A percentile compares a stretch with the other conserved stretches of the same genome.
Conservation (phyloP, 2,329 filamentous ascomycete genomes). For the Pseudogymnoascus sp. region DNA sequence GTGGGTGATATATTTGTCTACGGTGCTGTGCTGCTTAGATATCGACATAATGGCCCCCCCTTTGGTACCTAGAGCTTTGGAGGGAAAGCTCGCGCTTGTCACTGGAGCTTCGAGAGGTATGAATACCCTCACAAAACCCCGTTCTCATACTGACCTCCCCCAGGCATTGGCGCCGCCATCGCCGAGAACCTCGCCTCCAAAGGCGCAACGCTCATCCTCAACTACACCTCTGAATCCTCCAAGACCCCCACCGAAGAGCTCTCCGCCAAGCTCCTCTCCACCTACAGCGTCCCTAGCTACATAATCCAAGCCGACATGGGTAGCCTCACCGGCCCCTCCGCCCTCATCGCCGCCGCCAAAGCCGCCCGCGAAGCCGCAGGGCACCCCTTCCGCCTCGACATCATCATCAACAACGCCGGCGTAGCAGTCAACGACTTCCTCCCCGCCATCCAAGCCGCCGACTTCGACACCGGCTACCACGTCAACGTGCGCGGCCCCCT, state of each 20-base stretch:
- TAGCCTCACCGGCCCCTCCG: slow-evolving; percentile 48
- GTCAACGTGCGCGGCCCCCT: slow-evolving; percentile 79
- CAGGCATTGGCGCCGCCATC: slow-evolving; percentile 61
- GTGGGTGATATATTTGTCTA: background rate
- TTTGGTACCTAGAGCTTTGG: slow-evolving; percentile 31
- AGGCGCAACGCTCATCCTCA: slow-evolving; percentile 54
- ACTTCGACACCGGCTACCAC: slow-evolving; percentile 65
- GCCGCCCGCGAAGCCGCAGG: slow-evolving; percentile 24
- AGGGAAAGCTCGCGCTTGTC: slow-evolving; percentile 70
- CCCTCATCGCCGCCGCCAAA: slow-evolving; percentile 50
- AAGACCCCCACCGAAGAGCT: slow-evolving; percentile 43
- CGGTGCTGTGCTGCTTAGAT: background rate
- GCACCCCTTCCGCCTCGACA: slow-evolving; percentile 62
- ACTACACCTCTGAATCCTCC: slow-evolving; percentile 58
- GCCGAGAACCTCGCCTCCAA: slow-evolving; percentile 63
- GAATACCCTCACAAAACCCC: background rate
- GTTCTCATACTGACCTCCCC: slow-evolving; percentile 7
- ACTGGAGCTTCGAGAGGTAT: slow-evolving; percentile 72
- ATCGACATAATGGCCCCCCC: background rate
- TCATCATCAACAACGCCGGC: slow-evolving; percentile 83
- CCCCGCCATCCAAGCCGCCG: slow-evolving; percentile 50
- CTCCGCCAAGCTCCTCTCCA: slow-evolving; percentile 43
- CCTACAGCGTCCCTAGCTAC: slow-evolving; percentile 52
- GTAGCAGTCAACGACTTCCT: slow-evolving; percentile 56
- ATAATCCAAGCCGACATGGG: slow-evolving; percentile 65